Percentiles rank a stretch among this genome's conserved stretches.
Conservation (phyloP, 768 basidiomycete species). For the Pisolithus microcarpus region DNA sequence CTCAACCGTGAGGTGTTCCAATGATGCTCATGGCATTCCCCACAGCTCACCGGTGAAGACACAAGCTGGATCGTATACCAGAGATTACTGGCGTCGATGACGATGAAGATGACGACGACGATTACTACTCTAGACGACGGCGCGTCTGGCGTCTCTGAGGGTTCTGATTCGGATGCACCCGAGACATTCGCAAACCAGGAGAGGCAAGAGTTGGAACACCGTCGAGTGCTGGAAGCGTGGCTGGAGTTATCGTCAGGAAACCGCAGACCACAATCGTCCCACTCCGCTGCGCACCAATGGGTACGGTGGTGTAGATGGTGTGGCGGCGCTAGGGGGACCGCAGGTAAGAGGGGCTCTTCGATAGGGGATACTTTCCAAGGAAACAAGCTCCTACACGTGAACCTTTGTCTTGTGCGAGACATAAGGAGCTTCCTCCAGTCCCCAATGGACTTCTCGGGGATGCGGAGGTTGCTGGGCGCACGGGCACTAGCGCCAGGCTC, state of each 20-base stretch:
- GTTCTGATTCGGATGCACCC: constrained; percentile 20
- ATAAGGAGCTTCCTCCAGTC: constrained; percentile 51
- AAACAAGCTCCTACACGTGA: constrained; percentile 11
- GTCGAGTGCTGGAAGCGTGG: constrained; percentile 84
- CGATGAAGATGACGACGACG: constrained; percentile 25
- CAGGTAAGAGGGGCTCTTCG: not conserved
- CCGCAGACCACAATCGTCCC: not conserved
- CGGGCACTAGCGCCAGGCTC: not conserved
- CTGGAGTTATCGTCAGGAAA: constrained; percentile 67
- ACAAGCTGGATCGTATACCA: not conserved
- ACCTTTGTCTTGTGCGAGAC: constrained; percentile 1
- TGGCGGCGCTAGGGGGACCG: not conserved
- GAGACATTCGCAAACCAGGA: constrained; percentile 46
- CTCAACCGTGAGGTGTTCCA: not conserved
- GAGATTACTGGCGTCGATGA: constrained; percentile 7
- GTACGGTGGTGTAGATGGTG: not conserved
- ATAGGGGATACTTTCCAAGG: constrained; percentile 7
- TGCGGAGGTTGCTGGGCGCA: not conserved
- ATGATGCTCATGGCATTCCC: constrained; percentile 20
- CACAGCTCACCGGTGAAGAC: constrained; percentile 13
- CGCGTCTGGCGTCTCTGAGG: constrained; percentile 15
- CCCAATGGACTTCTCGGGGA: constrained; percentile 29
- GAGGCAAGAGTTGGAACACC: constrained; percentile 67
- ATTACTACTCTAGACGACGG: constrained; percentile 26
- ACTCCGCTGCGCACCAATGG: not conserved